Base-by-base conservation (phyloP, 148 eudicot genomes). In the Agrostemma githago region DNA sequence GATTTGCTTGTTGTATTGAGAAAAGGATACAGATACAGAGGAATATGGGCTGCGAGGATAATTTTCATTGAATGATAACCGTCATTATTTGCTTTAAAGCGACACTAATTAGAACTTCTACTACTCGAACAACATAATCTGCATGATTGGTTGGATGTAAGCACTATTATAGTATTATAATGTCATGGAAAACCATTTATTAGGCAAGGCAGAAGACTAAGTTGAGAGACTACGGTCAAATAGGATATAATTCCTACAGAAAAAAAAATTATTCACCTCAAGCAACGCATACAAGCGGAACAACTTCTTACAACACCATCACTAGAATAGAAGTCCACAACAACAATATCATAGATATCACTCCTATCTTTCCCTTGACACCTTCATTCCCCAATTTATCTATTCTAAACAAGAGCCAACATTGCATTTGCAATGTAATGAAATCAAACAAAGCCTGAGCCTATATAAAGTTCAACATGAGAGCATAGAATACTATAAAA, bases 1-100 rank as follows among this genome's bases (percentile, higher is more conserved):
- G 97, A 89, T 75, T 94, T 94, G 88, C 96, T 94, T 19, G 97
- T 89, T 26, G 97, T 94, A 66, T 94, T 94, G 58, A 94, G 97
- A 72, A 94, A 94, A 37, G 98, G 98, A 81, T 94, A 91, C 81
- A 94, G 83, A 83, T 94, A 94, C 44, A 94, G 66, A 48, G 98
- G 98, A 75, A 94, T 94, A 74, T 94, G 97, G 51, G 98, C 98
- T 94, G 90, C 84, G 86, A 88, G 67, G 57, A 59, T 72, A 76
- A 70, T 14, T 19, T 40, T 40, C 19, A 21, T 44, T 38, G 17
- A 17, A 65, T 15, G 16, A 21, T 38, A 65, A 21, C 26, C 39
- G 15, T 38, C 6, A 41, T 12, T 61, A 56, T 6, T n/a, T 41
- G 11, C 56, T 53, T 17, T 14, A 9, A 38, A 43, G 44, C 54